A percentile compares a stretch with the other conserved stretches of the same genome.
Conservation (phyloP, 192 early-diverging fungal genomes). For the Cladochytrium replicatum region DNA sequence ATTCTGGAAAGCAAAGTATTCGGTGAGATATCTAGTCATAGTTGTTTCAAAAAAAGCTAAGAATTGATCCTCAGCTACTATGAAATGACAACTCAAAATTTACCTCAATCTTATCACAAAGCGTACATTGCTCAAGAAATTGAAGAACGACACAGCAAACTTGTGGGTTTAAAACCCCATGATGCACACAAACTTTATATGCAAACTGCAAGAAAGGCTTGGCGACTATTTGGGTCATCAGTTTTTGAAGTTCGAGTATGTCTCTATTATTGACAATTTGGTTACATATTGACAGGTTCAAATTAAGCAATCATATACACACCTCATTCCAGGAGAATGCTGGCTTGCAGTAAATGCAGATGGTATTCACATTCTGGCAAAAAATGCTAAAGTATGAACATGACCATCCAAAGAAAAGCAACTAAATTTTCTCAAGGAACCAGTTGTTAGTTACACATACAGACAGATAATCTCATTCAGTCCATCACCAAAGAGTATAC, state of each 20-base stretch:
- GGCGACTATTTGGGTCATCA: constrained; percentile 30
- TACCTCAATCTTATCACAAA: constrained; percentile 11
- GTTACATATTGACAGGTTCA: not conserved
- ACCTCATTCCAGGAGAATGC: constrained; percentile 29
- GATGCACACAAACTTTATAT: constrained; percentile 20
- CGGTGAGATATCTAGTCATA: not conserved
- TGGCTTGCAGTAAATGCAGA: constrained; percentile 30
- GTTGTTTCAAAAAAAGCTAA: not conserved
- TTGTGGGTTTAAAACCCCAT: constrained; percentile 8
- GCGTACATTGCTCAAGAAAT: constrained; percentile 6
- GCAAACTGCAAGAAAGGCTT: constrained; percentile 10
- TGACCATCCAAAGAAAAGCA: no score
- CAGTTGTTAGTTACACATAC: no score
- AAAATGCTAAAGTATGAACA: constrained; percentile 21
- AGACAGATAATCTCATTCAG: no score
- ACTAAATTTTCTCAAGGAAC: no score
- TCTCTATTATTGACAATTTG: not conserved
- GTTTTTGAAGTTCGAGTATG: constrained; percentile 35
- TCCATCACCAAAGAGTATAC: no score
- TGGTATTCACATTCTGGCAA: constrained; percentile 30
- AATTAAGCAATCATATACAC: constrained; percentile 36
- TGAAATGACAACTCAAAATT: constrained; percentile 10
- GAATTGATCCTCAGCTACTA: constrained; percentile 10
- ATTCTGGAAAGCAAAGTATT: constrained; percentile 20
- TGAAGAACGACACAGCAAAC: constrained; percentile 3